Conservation (phyloP, 148 eudicot genomes). For the Hydrangea macrophylla region DNA sequence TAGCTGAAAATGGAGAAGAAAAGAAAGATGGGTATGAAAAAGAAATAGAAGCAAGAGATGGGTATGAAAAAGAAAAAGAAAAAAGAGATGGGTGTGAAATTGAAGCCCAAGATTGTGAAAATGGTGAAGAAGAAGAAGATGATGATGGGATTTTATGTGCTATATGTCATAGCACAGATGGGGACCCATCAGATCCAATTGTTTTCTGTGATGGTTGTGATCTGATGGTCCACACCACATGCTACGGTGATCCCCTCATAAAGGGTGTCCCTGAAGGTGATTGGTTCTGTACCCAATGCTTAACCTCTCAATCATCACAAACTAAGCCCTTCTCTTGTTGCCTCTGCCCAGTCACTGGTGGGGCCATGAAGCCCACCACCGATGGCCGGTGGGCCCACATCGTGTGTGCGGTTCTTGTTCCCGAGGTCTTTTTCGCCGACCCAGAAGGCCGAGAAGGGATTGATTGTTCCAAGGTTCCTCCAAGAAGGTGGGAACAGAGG, state of each 20-base stretch:
- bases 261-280: conserved; percentile 78
- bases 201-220: conserved; percentile 95
- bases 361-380: conserved; percentile 66
- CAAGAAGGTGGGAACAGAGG: conserved; percentile 45
- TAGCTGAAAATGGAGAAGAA: not conserved
- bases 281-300: conserved; percentile 78
- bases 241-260: conserved; percentile 71
- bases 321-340: conserved; percentile 34
- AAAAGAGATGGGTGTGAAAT: not conserved
- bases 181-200: conserved; percentile 78
- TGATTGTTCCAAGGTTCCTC: conserved; percentile 54
- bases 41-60: too few relatives aligned
- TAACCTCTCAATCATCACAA: conserved; percentile 9
- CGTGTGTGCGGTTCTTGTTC: conserved; percentile 70
- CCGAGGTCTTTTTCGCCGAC: conserved; percentile 83
- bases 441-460: conserved; percentile 74
- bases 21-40: too few relatives aligned
- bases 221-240: conserved; percentile 76
- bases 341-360: conserved; percentile 60
- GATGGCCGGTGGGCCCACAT: conserved; percentile 79
- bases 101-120: conserved; percentile 43
- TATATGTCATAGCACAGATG: conserved; percentile 81
- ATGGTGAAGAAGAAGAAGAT: conserved; percentile 49
- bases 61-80: too few relatives aligned
- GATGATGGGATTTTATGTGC: conserved; percentile 86